phyloP scores from a whole-genome alignment of 2,329 filamentous ascomycete species.

The Clarireedia hainanense region DNA sequence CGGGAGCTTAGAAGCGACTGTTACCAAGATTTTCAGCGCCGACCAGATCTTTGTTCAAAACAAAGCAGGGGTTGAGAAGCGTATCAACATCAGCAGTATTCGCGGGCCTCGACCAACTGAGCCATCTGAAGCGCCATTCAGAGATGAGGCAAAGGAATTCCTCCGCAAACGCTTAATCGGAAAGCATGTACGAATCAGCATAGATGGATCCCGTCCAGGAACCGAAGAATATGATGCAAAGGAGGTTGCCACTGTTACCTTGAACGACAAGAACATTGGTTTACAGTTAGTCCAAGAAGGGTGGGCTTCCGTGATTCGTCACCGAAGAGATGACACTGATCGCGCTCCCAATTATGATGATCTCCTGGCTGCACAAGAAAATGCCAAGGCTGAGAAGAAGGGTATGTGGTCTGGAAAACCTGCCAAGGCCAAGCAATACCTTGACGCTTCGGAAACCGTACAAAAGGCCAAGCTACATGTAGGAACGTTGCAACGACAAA shows the following conservation, averaged over 20 bases:
- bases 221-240: slow-evolving; percentile 88
- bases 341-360: slow-evolving; percentile 92
- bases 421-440: slow-evolving; percentile 71
- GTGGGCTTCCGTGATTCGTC: slow-evolving; percentile 88
- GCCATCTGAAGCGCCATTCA: slow-evolving; percentile 78
- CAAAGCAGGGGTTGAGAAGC: slow-evolving; percentile 79
- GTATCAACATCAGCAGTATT: slow-evolving; percentile 86
- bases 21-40: slow-evolving; percentile 77
- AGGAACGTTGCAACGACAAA: slow-evolving; percentile 78
- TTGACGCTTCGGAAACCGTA: slow-evolving; percentile 83
- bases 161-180: slow-evolving; percentile 89
- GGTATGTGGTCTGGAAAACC: slow-evolving; percentile 93
- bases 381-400: slow-evolving; percentile 79
- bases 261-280: slow-evolving; percentile 81
- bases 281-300: slow-evolving; percentile 83
- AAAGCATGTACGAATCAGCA: slow-evolving; percentile 83
- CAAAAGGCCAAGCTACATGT: slow-evolving; percentile 96
- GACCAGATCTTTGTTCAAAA: slow-evolving; percentile 83
- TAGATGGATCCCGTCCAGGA: slow-evolving; percentile 86
- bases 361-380: slow-evolving; percentile 70
- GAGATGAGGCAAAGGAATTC: slow-evolving; percentile 93
- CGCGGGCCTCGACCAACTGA: slow-evolving; percentile 87
- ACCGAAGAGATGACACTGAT: slow-evolving; percentile 91
- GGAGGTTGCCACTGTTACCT: slow-evolving; percentile 82
- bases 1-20: slow-evolving; percentile 68